Evolutionary conservation across 257 asterid species (phyloP), one percentile per base, ranked within the genome.

Genomic region (Gentiana dahurica): DNA sequence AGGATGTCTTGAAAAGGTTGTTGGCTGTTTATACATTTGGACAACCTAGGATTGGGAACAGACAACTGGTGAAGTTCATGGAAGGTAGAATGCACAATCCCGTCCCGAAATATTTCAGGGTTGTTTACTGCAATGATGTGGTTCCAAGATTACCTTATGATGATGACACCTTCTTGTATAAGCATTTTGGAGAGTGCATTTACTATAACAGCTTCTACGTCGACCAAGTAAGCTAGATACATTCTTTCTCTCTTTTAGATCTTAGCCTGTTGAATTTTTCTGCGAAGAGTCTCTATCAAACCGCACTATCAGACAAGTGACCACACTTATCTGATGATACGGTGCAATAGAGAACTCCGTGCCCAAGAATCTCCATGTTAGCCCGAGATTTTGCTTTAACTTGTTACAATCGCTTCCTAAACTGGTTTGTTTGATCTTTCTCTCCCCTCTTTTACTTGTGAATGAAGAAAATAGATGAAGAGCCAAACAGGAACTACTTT

Each of bases 161-260:
- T 44, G 35, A 44, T 37, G 3, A 12, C 2, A 15, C 33, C 12
- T 43, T 32, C 0, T 10, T 83, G 87, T 83, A 71, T 73, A 77
- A 74, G 77, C 92, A 83, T 55, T 83, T 77, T 7, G 92, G 87
- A 53, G 65, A 71, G 0, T 80, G 92, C 60, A 10, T 83, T 4
- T 83, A 77, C 65, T 70, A 53, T 43, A 73, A 83, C 62, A 73
- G 85, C 76, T 55, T 60, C 69, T 83, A 83, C 48, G 2, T 60
- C 13, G 79, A 78, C 38, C 37, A 46, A 24, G 68, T 68, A 66
- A 53, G 61, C 24, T 24, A 24, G 24, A 24, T 24, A 24, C 24
- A 2, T 36, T 6, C 24, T 36, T 12, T 32, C n/a, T 4, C 39
- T 33, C 39, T 24, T n/a, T 2, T 2, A 24, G 24, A 24, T 24